Evolutionary conservation across 495 filamentous ascomycete genomes (phyloP), one percentile per base, ranked within the genome.

Genomic region (Penicillium chermesinum): DNA sequence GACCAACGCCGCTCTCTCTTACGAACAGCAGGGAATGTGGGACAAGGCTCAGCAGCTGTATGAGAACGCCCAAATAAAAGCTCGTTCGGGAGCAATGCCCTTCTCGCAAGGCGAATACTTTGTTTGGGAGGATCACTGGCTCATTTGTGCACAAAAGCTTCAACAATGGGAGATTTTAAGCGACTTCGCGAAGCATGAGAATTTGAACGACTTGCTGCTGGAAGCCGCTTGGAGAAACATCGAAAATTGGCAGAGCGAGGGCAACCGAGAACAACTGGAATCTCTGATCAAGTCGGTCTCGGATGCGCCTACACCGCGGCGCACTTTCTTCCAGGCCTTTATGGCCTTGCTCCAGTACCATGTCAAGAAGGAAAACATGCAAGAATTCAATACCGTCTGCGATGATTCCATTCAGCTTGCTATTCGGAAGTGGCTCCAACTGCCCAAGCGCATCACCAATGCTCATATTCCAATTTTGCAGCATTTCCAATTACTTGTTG

Each of bases 121-220:
- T 80, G 77, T 99, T 1, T 99, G 94, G 94, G 94, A 99, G 67
- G 94, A 99, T 65, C 94, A 99, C 54, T 99, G 94, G 94, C 80
- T 97, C 27, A 77, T 94, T 34, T 97, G 94, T 61, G 93, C 91
- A 2, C 88, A 97, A 67, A 99, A 97, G 71, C 78, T 99, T 32
- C 94, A 99, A 62, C 94, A 97, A 54, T 99, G 94, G 94, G 94
- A 99, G 45, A 87, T 99, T 46, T 68, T 99, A 20, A 86, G 84
- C 44, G 94, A 99, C 52, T 97, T 95, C 53, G 91, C 94, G n/a
- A 97, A 97, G 65, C 91, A 97, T 49, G 94, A 99, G 58, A 99
- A 97, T 56, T 84, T 94, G 65, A 96, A 96, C 62, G 94, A 99
- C 58, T 81, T 99, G n/a, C 80, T 95, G 16, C 70, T 99, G 14